Percentiles rank a stretch among this genome's conserved stretches.
These are phyloP conservation scores for Amanita fuliginea DNA, from an alignment of 768 basidiomycete genomes.

Conservation along the genomic window DNA sequence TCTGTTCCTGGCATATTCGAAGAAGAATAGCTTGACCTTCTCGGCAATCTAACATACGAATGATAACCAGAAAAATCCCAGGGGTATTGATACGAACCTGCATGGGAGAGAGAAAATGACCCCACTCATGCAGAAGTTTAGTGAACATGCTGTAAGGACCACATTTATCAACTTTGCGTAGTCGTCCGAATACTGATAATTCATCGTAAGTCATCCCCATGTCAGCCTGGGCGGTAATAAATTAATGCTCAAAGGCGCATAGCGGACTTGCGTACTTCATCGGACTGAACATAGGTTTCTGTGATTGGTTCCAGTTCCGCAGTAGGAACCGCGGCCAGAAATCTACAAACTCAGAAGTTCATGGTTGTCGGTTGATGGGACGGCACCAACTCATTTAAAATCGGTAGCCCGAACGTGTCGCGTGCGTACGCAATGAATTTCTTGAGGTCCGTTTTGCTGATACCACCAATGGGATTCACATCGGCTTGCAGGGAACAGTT, in stretches of 20 bases:
- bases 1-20: conserved; percentile 90
- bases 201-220: conserved; percentile 99
- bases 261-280: conserved; percentile 50
- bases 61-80: conserved; percentile 2
- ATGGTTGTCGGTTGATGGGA: background rate
- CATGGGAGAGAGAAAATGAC: conserved; percentile 65
- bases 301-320: conserved; percentile 96
- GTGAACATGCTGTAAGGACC: conserved; percentile 98
- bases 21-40: conserved; percentile 97
- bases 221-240: conserved; percentile 50
- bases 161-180: conserved; percentile 94
- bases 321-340: conserved; percentile 85
- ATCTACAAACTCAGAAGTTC: conserved; percentile 39
- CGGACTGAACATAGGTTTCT: conserved; percentile 87
- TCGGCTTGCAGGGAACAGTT: conserved; percentile 48
- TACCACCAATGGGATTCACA: conserved; percentile 96
- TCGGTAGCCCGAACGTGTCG: conserved; percentile 70
- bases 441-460: conserved; percentile 96
- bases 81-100: conserved; percentile 41
- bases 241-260: background rate
- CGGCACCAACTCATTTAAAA: conserved; percentile 57
- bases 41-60: conserved; percentile 69
- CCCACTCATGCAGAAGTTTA: conserved; percentile 93
- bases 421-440: conserved; percentile 85
- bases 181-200: conserved; percentile 82